Evolutionary conservation across 2,329 filamentous ascomycete species (phyloP), one percentile per base, ranked within the genome.

Genomic region (Nothophoma quercina): DNA sequence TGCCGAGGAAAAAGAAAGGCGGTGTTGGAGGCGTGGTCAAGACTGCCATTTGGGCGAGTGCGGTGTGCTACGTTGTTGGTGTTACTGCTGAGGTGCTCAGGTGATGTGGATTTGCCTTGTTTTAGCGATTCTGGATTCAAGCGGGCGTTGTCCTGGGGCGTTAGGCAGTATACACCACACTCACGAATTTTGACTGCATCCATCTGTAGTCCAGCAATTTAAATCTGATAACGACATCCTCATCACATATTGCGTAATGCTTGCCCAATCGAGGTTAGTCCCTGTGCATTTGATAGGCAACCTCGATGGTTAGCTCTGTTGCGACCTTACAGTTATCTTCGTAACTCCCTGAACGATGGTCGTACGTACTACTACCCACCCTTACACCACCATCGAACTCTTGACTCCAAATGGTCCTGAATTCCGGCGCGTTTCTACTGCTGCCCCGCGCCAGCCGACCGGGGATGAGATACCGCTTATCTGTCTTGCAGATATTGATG

Each of bases 381-480:
- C 26, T n/a, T 49, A 29, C n/a, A 36, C 46, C 5, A 49, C 29
- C 16, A 42, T 49, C 19, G 46, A 49, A 5, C 30, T 49, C 9
- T 18, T 42, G 3, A 42, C 46, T 2, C 38, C 46, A 5, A 41
- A 42, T 22, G 36, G 46, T 2, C 29, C 46, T 3, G 46, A 49
- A 15, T 25, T 41, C 12, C 46, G 46, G 18, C 46, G 46, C 18
- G 46, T 49, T 30, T 30, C 42, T 12, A 49, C 38, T 7, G 38
- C 46, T 12, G 23, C 46, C n/a, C 35, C 36, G 5, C 46, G 46
- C 9, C 23, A 19, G 13, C 46, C 46, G 6, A 16, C 10, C 13
- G 23, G 13, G 23, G 75, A 54, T 77, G 78, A 30, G 66, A 72
- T n/a, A 66, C 73, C 60, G 70, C 32, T 55, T 7, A 59, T 59